Base-by-base conservation (phyloP, 768 basidiomycete species). In the Galerina sulciceps region DNA sequence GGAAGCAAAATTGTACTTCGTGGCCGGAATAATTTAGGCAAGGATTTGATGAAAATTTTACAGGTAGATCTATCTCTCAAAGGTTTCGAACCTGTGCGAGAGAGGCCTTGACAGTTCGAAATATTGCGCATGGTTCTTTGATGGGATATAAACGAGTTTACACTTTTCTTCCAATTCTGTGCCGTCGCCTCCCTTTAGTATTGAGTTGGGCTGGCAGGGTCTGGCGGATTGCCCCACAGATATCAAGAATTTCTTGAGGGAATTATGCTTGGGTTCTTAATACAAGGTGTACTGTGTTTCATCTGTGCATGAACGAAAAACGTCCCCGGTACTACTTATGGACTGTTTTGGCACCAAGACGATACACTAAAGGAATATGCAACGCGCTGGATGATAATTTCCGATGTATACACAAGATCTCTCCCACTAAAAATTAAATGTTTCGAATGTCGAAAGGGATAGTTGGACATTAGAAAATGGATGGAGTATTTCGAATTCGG, bases 311-410 rank as follows among this genome's bases (percentile, higher is more conserved):
- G 56, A 71, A 66, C 17, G 67, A 69, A 75, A 60, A 37, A 73
- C 61, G 43, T 75, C 72, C 57, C 73, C 71, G 37, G 62, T 62
- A 55, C 70, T 73, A 46, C 71, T 71, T 72, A 75, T 75, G 1
- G 73, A 72, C 72, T 75, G 56, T 15, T 10, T 9, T 15, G 18
- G 37, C 10, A 37, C 6, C 34, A 20, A 38, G 34, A 44, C 18
- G 23, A 10, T 18, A 11, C 20, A 5, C 14, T 44, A 13, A 22
- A 36, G 1, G 48, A 26, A 45, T n/a, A 17, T 38, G 15, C 13
- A 14, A 51, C 62, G 10, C 47, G 71, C 72, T 17, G 72, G 72
- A n/a, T n/a, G n/a, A n/a, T n/a, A 26, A 73, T 65, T 37, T 73
- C 72, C 11, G 67, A 68, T n/a, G 67, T 63, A 50, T 65, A 57